These are phyloP conservation scores for Solanum tarijense DNA, from an alignment of 257 asterid genomes.

Conservation along the genomic window DNA sequence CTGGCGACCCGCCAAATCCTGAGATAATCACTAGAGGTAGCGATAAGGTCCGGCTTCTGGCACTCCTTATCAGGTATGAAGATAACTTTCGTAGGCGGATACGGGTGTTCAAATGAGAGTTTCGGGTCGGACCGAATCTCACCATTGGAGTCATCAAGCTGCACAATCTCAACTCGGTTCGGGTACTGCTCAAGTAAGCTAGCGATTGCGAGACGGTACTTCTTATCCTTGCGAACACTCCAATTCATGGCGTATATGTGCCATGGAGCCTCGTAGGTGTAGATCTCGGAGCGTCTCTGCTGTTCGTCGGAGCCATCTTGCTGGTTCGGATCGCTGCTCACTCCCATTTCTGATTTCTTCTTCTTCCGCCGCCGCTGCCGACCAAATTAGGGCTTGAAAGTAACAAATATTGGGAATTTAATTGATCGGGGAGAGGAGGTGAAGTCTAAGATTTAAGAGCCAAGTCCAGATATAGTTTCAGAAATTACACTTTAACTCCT, in stretches of 20 bases:
- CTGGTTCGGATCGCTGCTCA: slow-evolving; percentile 59
- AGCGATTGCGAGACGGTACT: slow-evolving; percentile 83
- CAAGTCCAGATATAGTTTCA: neutral
- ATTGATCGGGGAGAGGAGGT: neutral
- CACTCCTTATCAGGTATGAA: slow-evolving; percentile 92
- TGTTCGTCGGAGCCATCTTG: slow-evolving; percentile 90
- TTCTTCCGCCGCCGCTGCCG: neutral
- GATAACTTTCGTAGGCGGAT: slow-evolving; percentile 84
- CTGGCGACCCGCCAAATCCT: slow-evolving; percentile 76
- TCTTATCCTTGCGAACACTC: slow-evolving; percentile 85
- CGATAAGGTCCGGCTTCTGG: slow-evolving; percentile 80
- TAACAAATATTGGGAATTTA: neutral
- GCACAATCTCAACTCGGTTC: slow-evolving; percentile 79
- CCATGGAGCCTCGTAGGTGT: slow-evolving; percentile 98
- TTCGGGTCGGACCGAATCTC: slow-evolving; percentile 77
- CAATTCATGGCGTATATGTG: slow-evolving; percentile 94
- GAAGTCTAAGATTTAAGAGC: neutral
- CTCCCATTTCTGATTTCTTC: slow-evolving; percentile 35
- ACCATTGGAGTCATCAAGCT: slow-evolving; percentile 76
- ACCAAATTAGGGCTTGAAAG: neutral
- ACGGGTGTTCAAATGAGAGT: slow-evolving; percentile 87
- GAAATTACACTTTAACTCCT: neutral
- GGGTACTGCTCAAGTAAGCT: slow-evolving; percentile 76
- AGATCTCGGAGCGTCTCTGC: slow-evolving; percentile 95
- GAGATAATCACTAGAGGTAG: slow-evolving; percentile 83